Conservation (phyloP, 139 green algal species). For the Volvox reticuliferus region DNA sequence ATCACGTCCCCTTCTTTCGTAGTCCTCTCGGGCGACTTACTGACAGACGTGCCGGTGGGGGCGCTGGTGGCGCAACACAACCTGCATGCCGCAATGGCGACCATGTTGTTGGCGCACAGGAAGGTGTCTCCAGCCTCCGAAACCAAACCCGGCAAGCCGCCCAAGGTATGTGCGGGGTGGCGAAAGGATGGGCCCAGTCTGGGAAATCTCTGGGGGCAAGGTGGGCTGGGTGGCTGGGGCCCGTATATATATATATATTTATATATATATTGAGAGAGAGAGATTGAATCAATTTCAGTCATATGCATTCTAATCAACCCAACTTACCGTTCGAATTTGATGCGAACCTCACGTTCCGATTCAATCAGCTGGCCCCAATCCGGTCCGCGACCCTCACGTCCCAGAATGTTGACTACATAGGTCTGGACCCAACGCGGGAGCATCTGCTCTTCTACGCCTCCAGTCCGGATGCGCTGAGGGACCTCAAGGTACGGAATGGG, state of each 20-base stretch:
- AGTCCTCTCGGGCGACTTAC: constrained; percentile 77
- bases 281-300: too few species aligned
- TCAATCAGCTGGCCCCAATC: not conserved
- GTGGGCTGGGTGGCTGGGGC: not conserved
- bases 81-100: constrained; percentile 68
- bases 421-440: constrained; percentile 66
- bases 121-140: constrained; percentile 68
- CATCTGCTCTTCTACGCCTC: constrained; percentile 80
- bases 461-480: constrained; percentile 61
- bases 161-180: constrained; percentile 57
- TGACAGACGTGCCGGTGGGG: constrained; percentile 72
- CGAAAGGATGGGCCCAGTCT: not conserved
- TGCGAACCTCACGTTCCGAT: too few species aligned
- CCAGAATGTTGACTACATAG: constrained; percentile 86
- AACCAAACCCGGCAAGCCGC: constrained; percentile 86
- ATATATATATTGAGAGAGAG: too few species aligned
- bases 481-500: constrained; percentile 50
- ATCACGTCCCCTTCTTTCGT: constrained; percentile 66
- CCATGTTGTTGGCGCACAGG: constrained; percentile 71
- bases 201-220: not conserved
- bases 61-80: constrained; percentile 63
- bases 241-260: too few species aligned
- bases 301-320: too few species aligned
- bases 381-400: not conserved
- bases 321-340: too few species aligned